Evolutionary conservation across 306 rosid genomes (phyloP), one percentile per base, ranked within the genome.

Genomic region (Dalbergia oliveri): DNA sequence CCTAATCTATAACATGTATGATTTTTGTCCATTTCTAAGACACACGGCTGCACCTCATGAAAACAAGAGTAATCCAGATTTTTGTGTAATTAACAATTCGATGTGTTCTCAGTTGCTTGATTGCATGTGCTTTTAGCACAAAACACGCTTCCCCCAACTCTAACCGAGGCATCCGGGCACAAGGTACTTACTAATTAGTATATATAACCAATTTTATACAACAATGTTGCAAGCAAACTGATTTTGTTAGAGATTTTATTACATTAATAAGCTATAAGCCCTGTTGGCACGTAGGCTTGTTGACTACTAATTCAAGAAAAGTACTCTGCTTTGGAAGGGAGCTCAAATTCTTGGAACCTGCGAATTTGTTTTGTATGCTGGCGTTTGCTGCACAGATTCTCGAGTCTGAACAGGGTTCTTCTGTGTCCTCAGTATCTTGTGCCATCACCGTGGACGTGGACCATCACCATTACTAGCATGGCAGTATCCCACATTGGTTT

Each of bases 51-150:
- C 63, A 51, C 19, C 73, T 39, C 60, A 34, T 66, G 75, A 77
- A 82, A 76, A 73, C 50, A 79, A 72, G 56, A 62, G 31, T 41
- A 26, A 76, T 68, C 59, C 41, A 79, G 18, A 75, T 72, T 73
- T 15, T 11, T 41, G n/a, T 13, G 64, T 31, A 33, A 51, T 82
- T 80, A 76, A 76, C 8, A 9, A 77, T 75, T 69, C 23, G 78
- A 23, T 9, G 11, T 73, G 47, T 51, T 64, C 12, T 12, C 3
- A 21, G 50, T 73, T 43, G 51, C 39, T 69, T 60, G 45, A 66
- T 11, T 50, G 85, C 97, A 91, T 87, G 97, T 89, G 95, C 73
- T 76, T 78, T 14, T 69, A 71, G 74, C 92, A 86, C 73, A 81
- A 88, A 82, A 78, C 65, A 78, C 94, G 94, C 84, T 19, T 69